Evolutionary conservation across 257 asterid species (phyloP).

Genomic region (Solanum lycopersicoides): DNA sequence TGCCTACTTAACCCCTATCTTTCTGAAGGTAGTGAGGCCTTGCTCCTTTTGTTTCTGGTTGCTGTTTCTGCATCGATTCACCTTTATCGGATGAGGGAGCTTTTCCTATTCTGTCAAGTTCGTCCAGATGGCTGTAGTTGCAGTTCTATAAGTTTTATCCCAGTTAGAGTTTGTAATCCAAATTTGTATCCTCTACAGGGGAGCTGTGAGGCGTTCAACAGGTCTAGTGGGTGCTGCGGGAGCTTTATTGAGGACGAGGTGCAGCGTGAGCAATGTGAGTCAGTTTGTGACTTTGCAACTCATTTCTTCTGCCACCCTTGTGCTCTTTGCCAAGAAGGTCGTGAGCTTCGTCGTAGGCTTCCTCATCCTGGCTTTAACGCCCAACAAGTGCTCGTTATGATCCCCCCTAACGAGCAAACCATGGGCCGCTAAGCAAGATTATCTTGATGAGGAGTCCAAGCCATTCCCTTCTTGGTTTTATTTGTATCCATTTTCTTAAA

Average conservation of each 20-base stretch:
- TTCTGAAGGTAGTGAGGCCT: neutral
- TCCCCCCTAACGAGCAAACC: slow-evolving; percentile 70
- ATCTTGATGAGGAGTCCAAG: neutral
- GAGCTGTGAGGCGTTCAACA: slow-evolving; percentile 57
- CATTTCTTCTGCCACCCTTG: slow-evolving; percentile 80
- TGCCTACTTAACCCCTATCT: neutral
- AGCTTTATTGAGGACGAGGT: slow-evolving; percentile 51
- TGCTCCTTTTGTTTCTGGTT: neutral
- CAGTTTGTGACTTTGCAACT: slow-evolving; percentile 69
- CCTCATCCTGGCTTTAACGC: slow-evolving; percentile 75
- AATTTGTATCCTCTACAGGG: slow-evolving; percentile 39
- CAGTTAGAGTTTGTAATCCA: neutral
- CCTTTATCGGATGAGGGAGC: neutral
- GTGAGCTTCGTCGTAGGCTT: slow-evolving; percentile 92
- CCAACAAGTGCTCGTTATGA: slow-evolving; percentile 56
- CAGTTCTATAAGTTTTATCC: neutral
- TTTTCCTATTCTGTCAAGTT: neutral
- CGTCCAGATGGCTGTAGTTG: neutral
- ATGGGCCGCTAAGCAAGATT: slow-evolving; percentile 44
- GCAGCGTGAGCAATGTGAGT: slow-evolving; percentile 77
- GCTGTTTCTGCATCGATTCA: neutral
- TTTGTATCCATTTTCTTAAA: neutral
- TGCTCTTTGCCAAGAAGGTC: slow-evolving; percentile 96
- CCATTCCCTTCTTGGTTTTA: neutral
- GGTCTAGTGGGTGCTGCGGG: slow-evolving; percentile 73